A percentile compares a stretch with the other conserved stretches of the same genome.
Evolutionary conservation across 192 early-diverging fungal genomes (phyloP).

Genomic region (Dissophora ornata): DNA sequence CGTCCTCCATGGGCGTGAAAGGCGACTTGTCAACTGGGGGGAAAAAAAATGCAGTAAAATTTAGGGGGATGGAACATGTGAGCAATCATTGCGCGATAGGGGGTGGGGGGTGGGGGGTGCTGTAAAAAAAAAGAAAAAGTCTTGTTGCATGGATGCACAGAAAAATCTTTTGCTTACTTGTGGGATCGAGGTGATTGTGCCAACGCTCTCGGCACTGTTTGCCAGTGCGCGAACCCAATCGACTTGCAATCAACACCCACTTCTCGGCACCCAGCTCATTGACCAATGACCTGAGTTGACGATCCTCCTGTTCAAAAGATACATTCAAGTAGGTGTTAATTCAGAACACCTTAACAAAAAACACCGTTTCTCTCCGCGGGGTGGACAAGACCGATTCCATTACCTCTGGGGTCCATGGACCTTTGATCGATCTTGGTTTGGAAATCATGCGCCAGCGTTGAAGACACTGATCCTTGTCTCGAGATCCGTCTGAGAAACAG

Average conservation of each 20-base stretch:
- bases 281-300: slow-evolving; percentile 37
- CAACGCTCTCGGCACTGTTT: slow-evolving; percentile 54
- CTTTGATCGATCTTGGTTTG: slow-evolving; percentile 52
- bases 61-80: slow-evolving; percentile 23
- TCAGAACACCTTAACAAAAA: neutral
- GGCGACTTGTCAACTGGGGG: slow-evolving; percentile 49
- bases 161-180: slow-evolving; percentile 39
- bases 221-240: slow-evolving; percentile 40
- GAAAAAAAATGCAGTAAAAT: neutral
- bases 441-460: slow-evolving; percentile 57
- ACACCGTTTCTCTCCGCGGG: neutral
- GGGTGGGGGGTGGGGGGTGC: neutral
- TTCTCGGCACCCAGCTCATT: slow-evolving; percentile 52
- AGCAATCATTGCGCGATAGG: slow-evolving; percentile 24
- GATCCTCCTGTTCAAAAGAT: slow-evolving; percentile 31
- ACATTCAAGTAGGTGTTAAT: neutral
- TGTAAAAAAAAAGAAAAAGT: neutral
- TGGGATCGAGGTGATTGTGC: slow-evolving; percentile 54
- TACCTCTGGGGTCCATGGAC: slow-evolving; percentile 56
- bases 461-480: slow-evolving; percentile 54
- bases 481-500: slow-evolving; percentile 49
- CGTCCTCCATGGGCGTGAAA: slow-evolving; percentile 45
- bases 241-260: slow-evolving; percentile 47
- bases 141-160: neutral
- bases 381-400: too few species aligned